phyloP scores from a whole-genome alignment of 1,284 basidiomycete genomes.

The Cutaneotrichosporon sp. region DNA sequence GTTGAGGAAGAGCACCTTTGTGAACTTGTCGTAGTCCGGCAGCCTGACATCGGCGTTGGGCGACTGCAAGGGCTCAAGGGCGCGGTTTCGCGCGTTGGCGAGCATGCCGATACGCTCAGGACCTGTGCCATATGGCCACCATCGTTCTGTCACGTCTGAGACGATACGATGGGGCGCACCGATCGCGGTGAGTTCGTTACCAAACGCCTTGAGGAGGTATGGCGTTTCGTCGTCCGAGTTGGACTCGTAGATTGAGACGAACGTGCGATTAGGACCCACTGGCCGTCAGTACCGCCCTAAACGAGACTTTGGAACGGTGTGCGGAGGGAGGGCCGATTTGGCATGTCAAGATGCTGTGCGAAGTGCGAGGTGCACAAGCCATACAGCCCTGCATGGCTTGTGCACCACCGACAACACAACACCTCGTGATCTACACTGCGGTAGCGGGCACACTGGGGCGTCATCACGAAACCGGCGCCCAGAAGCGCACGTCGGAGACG shows the following conservation, averaged over 20 bases:
- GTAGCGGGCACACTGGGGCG: no score
- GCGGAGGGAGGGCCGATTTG: no score
- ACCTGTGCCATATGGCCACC: slow-evolving; percentile 44
- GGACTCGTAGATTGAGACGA: slow-evolving; percentile 58
- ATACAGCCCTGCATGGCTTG: no score
- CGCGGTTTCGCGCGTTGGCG: slow-evolving; percentile 52
- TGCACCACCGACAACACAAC: no score
- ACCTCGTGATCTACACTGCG: no score
- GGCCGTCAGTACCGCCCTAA: slow-evolving; percentile 18
- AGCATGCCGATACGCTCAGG: slow-evolving; percentile 53
- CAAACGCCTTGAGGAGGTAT: slow-evolving; percentile 48
- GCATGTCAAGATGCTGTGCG: no score
- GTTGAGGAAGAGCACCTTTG: slow-evolving; percentile 55
- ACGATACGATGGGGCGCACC: slow-evolving; percentile 47
- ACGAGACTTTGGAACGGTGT: no score
- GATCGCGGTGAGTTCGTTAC: slow-evolving; percentile 37
- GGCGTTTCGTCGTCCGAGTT: slow-evolving; percentile 53
- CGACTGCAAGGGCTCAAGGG: slow-evolving; percentile 48
- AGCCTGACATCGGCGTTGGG: slow-evolving; percentile 26
- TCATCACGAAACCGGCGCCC: no score
- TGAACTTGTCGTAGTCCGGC: slow-evolving; percentile 47
- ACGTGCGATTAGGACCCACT: slow-evolving; percentile 55
- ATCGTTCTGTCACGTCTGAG: slow-evolving; percentile 30
- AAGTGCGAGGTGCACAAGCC: no score
- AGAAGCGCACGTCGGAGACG: no score